These are phyloP conservation scores for Xerocomus spinulosus DNA, from an alignment of 768 basidiomycete species.

Conservation along the genomic window DNA sequence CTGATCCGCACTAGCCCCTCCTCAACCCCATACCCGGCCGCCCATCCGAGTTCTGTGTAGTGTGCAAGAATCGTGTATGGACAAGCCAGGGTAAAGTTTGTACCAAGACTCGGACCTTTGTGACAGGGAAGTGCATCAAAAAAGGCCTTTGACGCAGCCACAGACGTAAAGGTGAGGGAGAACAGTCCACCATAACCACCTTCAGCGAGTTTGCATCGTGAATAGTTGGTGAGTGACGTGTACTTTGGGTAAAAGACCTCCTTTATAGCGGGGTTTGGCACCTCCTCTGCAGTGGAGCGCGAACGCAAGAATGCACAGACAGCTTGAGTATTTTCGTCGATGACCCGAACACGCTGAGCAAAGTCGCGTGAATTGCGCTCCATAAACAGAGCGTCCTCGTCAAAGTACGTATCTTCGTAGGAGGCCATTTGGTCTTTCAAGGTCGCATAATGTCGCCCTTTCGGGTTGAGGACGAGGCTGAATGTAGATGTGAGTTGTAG, in stretches of 20 bases:
- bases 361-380: conserved; percentile 98
- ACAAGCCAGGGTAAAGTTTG: conserved; percentile 93
- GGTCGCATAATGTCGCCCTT: conserved; percentile 57
- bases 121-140: conserved; percentile 77
- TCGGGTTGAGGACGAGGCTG: conserved; percentile 87
- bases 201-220: conserved; percentile 53
- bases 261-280: conserved; percentile 51
- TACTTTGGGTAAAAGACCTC: conserved; percentile 91
- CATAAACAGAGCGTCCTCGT: conserved; percentile 93
- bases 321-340: conserved; percentile 79
- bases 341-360: conserved; percentile 60
- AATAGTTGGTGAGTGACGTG: conserved; percentile 66
- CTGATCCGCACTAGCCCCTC: conserved; percentile 79
- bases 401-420: conserved; percentile 85
- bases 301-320: conserved; percentile 75
- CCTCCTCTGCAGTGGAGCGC: conserved; percentile 44
- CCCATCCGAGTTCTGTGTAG: conserved; percentile 88
- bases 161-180: conserved; percentile 75
- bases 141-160: conserved; percentile 67
- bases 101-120: conserved; percentile 91
- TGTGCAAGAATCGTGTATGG: conserved; percentile 94
- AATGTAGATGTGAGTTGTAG: not conserved
- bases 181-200: conserved; percentile 83
- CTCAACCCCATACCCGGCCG: conserved; percentile 81
- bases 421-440: conserved; percentile 58